Evolutionary conservation across 495 filamentous ascomycete species (phyloP).

Genomic region (Podospora tetraspora): DNA sequence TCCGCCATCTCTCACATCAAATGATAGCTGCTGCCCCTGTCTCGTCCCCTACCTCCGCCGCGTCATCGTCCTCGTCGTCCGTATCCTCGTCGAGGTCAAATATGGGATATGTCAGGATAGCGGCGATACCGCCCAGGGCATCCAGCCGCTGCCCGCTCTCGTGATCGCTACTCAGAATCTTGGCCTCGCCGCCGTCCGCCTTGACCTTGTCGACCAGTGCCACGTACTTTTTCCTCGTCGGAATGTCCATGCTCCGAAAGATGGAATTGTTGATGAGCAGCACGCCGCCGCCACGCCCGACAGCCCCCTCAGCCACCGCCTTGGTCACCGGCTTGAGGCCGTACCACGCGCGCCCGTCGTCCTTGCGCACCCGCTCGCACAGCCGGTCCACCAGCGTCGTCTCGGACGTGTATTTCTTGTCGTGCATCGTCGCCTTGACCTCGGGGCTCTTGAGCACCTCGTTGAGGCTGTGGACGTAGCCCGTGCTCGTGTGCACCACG

Average conservation of each 20-base stretch:
- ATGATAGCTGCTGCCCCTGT: background rate
- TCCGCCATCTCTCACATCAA: background rate
- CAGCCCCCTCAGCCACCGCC: conserved; percentile 83
- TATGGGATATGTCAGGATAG: conserved; percentile 85
- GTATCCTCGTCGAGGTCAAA: conserved; percentile 63
- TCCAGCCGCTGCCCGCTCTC: conserved; percentile 89
- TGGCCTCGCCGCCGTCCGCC: conserved; percentile 79
- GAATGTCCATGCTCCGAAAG: conserved; percentile 80
- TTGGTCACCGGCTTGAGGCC: conserved; percentile 78
- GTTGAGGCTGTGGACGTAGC: conserved; percentile 77
- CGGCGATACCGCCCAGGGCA: conserved; percentile 78
- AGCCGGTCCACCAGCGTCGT: conserved; percentile 84
- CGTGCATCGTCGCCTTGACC: conserved; percentile 66
- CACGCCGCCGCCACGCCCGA: conserved; percentile 77
- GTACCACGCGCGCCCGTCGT: conserved; percentile 90
- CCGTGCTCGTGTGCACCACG: conserved; percentile 78
- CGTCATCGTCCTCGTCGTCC: conserved; percentile 31
- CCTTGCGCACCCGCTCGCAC: conserved; percentile 68
- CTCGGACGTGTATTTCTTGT: conserved; percentile 84
- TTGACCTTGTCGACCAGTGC: conserved; percentile 85
- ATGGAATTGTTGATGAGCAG: conserved; percentile 79
- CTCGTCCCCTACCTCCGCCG: conserved; percentile 9
- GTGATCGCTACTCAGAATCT: conserved; percentile 84
- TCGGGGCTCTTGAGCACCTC: conserved; percentile 77
- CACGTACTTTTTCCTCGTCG: conserved; percentile 75